Evolutionary conservation across 2,329 filamentous ascomycete species (phyloP), one percentile per base, ranked within the genome.

Genomic region (Diaporthe velutina): DNA sequence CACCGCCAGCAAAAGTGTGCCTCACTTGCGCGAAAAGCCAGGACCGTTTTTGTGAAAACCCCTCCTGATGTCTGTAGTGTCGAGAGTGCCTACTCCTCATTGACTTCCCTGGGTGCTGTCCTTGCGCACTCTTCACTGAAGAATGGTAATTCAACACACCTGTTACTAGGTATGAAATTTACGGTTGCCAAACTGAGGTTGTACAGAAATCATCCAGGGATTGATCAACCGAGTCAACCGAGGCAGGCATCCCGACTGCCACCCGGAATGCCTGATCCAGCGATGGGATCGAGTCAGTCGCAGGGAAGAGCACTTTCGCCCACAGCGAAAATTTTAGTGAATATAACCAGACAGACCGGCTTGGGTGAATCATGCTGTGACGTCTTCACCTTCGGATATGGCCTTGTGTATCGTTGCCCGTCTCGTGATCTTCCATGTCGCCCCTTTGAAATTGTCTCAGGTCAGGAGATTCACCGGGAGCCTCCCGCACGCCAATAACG

Each of bases 271-370:
- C 45, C 33, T 28, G 30, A 38, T 25, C 28, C 48, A 54, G 64
- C 22, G 35, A 48, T n/a, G n/a, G 61, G 60, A 38, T 68, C 48
- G 64, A 68, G 64, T 68, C 64, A 68, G 64, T 68, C 30, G 48
- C 48, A 13, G 30, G 12, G 33, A 35, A 8, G 22, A 15, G 45
- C 61, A n/a, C 33, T 68, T n/a, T 68, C 17, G 15, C 33, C 45
- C n/a, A 22, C 17, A 10, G 48, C 45, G 25, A 35, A 52, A 54
- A 28, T 13, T 40, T 15, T 64, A 6, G 35, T 33, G 42, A 19
- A n/a, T 4, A 22, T 35, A 66, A 50, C 12, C 13, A 66, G 64
- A 68, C 30, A 35, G 45, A n/a, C 48, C 45, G 15, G 35, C 48
- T 15, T 25, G 45, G 19, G 40, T 68, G 64, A 54, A 50, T 22